Evolutionary conservation across 2,329 filamentous ascomycete species (phyloP), one percentile per base, ranked within the genome.

Genomic region (Aspergillus candidus): DNA sequence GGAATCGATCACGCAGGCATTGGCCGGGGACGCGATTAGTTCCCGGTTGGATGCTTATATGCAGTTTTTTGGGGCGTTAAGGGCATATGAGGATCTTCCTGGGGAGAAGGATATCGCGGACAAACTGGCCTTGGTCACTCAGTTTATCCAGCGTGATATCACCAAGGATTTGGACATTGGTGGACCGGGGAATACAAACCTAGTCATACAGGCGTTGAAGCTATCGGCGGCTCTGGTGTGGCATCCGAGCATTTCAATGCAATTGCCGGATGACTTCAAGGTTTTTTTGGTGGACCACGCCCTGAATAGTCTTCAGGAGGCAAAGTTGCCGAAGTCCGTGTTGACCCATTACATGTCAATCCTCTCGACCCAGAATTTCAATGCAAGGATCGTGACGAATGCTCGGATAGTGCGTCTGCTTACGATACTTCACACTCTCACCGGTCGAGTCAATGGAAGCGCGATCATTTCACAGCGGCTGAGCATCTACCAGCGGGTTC

Each of bases 141-240:
- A 88, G 47, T 95, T 89, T 60, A 88, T 97, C 43, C 82, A 85
- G 57, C 79, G 90, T 47, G 93, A 98, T 61, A 74, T 95, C 17
- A 77, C 75, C 6, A 75, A 80, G 10, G 82, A 79, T 74, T 77
- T 31, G 62, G 74, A 5, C 70, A 76, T 46, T 76, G 79, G 40
- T 67, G 63, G 61, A 36, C 70, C 71, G 44, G 34, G 72, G 32
- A 87, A 94, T 56, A 77, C 77, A 1, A 83, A 83, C 35, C 75
- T 97, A 11, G 76, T 83, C 38, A 84, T 83, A 41, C 85, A 94
- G 53, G 85, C 89, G 3, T 71, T 95, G 41, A 87, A 82, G 47
- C 72, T 97, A 4, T 77, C 93, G 15, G 80, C 80, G 46, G 86
- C 83, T 2, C 83, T 97, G 45, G 76, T 94, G 4, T 83, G 84